Percentiles rank a stretch among this genome's conserved stretches.
phyloP scores from a whole-genome alignment of 495 filamentous ascomycete genomes.

The Penicillium soppii region DNA sequence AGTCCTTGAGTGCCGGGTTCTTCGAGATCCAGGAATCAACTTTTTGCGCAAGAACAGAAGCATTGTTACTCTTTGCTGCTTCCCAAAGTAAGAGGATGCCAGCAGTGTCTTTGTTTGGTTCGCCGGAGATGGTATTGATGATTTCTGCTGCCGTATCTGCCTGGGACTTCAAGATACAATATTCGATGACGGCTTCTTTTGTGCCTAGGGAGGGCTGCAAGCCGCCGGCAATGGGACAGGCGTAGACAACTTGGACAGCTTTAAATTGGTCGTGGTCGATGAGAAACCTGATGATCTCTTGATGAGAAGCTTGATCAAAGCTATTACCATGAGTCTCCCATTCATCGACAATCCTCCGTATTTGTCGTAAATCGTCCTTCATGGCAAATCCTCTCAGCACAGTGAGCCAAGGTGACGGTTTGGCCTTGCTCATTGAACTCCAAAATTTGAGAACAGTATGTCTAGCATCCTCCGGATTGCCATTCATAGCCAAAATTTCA shows the following conservation, averaged over 20 bases:
- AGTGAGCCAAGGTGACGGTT: constrained; percentile 52
- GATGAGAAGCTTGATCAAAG: constrained; percentile 38
- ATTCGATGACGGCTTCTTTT: constrained; percentile 49
- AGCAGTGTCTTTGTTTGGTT: constrained; percentile 54
- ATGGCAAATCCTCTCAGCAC: constrained; percentile 66
- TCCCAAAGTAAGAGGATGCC: constrained; percentile 76
- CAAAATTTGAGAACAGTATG: constrained; percentile 48
- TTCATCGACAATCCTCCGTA: constrained; percentile 26
- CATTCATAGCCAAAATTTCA: constrained; percentile 56
- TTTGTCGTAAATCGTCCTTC: constrained; percentile 55
- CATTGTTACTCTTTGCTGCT: constrained; percentile 65
- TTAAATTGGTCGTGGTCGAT: constrained; percentile 35
- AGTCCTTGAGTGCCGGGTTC: constrained; percentile 32
- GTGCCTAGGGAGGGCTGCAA: constrained; percentile 45
- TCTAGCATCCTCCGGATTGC: constrained; percentile 58
- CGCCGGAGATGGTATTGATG: constrained; percentile 56
- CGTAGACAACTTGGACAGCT: constrained; percentile 51
- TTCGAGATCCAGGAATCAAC: constrained; percentile 53
- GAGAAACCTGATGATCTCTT: constrained; percentile 37
- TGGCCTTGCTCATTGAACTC: constrained; percentile 27
- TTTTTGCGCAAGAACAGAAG: constrained; percentile 65
- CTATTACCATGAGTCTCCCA: constrained; percentile 30
- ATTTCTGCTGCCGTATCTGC: constrained; percentile 62
- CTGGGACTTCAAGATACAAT: constrained; percentile 59
- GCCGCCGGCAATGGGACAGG: constrained; percentile 49